Conservation (phyloP, 2,329 filamentous ascomycete genomes). For the Fusarium annulatum region DNA sequence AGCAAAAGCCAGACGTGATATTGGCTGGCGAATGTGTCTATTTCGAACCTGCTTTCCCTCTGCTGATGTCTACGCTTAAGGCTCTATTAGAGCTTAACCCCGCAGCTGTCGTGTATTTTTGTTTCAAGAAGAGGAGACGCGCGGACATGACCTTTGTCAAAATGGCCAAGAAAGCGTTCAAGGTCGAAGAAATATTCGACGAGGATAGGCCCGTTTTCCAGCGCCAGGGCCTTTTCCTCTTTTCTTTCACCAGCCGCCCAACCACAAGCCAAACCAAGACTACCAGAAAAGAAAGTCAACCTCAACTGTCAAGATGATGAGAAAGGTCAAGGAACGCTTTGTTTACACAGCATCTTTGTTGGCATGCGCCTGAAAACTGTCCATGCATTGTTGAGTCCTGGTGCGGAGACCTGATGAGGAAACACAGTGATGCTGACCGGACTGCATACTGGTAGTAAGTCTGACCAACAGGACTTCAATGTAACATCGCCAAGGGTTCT, state of each 20-base stretch:
- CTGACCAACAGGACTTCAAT: slow-evolving; percentile 27
- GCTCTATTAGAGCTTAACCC: slow-evolving; percentile 80
- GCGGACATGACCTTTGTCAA: slow-evolving; percentile 83
- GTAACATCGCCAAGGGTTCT: slow-evolving; percentile 26
- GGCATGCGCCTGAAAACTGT: slow-evolving; percentile 18
- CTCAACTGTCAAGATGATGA: slow-evolving; percentile 33
- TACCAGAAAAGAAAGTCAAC: slow-evolving; percentile 25
- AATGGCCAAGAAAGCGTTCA: slow-evolving; percentile 74
- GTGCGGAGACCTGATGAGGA: slow-evolving; percentile 1
- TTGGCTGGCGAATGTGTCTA: slow-evolving; percentile 98
- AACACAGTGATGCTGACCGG: slow-evolving; percentile 1
- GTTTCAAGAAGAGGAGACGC: slow-evolving; percentile 91
- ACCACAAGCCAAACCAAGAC: slow-evolving; percentile 43
- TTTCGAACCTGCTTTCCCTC: slow-evolving; percentile 93
- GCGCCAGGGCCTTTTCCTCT: slow-evolving; percentile 70
- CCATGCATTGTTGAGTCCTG: background rate
- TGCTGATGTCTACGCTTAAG: slow-evolving; percentile 81
- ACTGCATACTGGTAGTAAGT: background rate
- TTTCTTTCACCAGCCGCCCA: slow-evolving; percentile 62
- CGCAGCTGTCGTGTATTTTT: slow-evolving; percentile 76
- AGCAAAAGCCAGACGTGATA: slow-evolving; percentile 78
- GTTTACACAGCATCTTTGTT: slow-evolving; percentile 32
- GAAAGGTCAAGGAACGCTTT: slow-evolving; percentile 30
- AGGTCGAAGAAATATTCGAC: slow-evolving; percentile 70
- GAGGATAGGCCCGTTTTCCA: slow-evolving; percentile 68